These are phyloP conservation scores for Lepraria neglecta DNA, from an alignment of 495 filamentous ascomycete species.

Conservation along the genomic window DNA sequence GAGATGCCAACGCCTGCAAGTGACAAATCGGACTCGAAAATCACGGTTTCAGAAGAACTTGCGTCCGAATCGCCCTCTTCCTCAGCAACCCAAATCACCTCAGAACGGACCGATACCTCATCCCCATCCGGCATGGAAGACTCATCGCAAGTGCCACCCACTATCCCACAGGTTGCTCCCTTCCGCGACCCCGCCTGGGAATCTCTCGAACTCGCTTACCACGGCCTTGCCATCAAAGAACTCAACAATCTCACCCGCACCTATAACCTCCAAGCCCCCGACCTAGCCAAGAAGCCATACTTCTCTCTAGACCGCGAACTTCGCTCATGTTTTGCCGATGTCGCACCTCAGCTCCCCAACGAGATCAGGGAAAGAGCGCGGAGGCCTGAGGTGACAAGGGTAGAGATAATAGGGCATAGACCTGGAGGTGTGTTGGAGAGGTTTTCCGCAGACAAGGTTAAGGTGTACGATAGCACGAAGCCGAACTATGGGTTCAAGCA, in stretches of 20 bases:
- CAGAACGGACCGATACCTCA: not conserved
- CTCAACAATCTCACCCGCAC: conserved; percentile 76
- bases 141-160: conserved; percentile 4
- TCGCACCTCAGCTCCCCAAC: conserved; percentile 66
- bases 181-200: conserved; percentile 49
- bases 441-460: conserved; percentile 45
- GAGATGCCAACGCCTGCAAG: conserved; percentile 25
- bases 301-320: conserved; percentile 80
- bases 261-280: conserved; percentile 92
- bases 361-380: conserved; percentile 65
- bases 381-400: conserved; percentile 39
- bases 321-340: conserved; percentile 70
- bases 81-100: not conserved
- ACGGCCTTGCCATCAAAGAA: conserved; percentile 66
- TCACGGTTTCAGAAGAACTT: conserved; percentile 25
- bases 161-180: conserved; percentile 39
- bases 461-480: conserved; percentile 64
- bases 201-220: conserved; percentile 65
- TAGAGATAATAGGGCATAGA: conserved; percentile 32
- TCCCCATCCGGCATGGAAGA: not conserved
- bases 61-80: conserved; percentile 8
- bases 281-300: conserved; percentile 90
- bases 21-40: conserved; percentile 16
- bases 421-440: conserved; percentile 48
- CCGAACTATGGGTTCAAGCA: conserved; percentile 78